These are phyloP conservation scores for Septoria petroselini DNA, from an alignment of 2,329 filamentous ascomycete genomes.

Conservation along the genomic window DNA sequence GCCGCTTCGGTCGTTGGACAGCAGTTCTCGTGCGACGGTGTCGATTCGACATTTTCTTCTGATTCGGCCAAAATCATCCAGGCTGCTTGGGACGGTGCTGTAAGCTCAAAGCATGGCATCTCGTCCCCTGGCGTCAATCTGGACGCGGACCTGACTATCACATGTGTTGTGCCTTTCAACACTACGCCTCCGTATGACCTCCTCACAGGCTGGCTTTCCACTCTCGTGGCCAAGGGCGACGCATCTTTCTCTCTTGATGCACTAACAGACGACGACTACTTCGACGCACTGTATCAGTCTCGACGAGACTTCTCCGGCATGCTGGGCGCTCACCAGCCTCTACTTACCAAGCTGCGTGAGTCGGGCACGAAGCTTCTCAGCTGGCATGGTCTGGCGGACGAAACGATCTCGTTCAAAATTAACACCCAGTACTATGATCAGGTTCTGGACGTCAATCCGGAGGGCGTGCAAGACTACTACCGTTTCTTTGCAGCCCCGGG, in stretches of 20 bases:
- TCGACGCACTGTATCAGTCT: constrained; percentile 8
- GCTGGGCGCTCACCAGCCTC: constrained; percentile 39
- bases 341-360: constrained; percentile 39
- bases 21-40: constrained; percentile 37
- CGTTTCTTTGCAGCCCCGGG: constrained; percentile 42
- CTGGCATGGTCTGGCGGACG: constrained; percentile 33
- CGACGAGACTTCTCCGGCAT: constrained; percentile 33
- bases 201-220: neutral
- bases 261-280: constrained; percentile 9
- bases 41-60: constrained; percentile 24
- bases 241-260: neutral
- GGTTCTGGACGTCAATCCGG: constrained; percentile 32
- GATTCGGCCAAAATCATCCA: neutral
- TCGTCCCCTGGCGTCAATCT: neutral
- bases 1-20: constrained; percentile 37
- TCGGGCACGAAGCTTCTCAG: constrained; percentile 42
- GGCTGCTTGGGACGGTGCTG: neutral
- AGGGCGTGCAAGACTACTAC: constrained; percentile 34
- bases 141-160: neutral
- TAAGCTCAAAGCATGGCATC: neutral
- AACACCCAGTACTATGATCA: constrained; percentile 40
- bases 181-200: neutral
- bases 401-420: constrained; percentile 38
- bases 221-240: neutral
- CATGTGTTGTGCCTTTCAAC: neutral